Evolutionary conservation across 225 moss, liverwort and hornwort species (phyloP).

Genomic region (Straminergon stramineum): DNA sequence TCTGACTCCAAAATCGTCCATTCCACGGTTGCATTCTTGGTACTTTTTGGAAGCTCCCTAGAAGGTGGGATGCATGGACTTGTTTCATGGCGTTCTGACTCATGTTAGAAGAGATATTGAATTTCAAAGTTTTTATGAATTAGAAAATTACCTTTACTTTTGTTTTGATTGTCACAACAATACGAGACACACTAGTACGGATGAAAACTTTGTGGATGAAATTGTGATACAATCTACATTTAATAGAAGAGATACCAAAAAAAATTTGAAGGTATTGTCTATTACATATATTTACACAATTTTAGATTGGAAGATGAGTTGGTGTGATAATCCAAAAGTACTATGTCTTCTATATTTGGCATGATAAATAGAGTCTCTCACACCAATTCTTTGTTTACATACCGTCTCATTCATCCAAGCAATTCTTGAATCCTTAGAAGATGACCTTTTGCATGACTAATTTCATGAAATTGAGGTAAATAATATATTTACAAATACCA

Average conservation of each 20-base stretch:
- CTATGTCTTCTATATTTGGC: not conserved
- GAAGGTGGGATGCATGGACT: no score
- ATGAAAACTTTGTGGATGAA: not conserved
- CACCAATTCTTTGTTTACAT: not conserved
- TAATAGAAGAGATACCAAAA: not conserved
- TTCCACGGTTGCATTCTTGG: no score
- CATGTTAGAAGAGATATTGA: no score
- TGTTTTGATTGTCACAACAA: no score
- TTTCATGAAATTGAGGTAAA: not conserved
- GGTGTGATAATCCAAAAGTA: accelerated
- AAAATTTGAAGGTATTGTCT: no score
- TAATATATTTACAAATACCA: not conserved
- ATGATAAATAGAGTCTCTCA: not conserved
- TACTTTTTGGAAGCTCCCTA: no score
- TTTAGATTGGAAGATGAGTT: not conserved
- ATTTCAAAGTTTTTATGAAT: no score
- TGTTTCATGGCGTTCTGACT: no score
- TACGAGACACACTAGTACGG: no score
- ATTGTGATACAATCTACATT: no score
- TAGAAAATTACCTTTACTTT: no score
- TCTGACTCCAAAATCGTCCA: no score
- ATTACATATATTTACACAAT: not conserved
- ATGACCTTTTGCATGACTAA: accelerated
- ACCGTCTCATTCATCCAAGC: not conserved
- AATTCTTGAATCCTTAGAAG: not conserved